Evolutionary conservation across 2,329 filamentous ascomycete species (phyloP), one percentile per base, ranked within the genome.

Genomic region (Penicillium sp.): DNA sequence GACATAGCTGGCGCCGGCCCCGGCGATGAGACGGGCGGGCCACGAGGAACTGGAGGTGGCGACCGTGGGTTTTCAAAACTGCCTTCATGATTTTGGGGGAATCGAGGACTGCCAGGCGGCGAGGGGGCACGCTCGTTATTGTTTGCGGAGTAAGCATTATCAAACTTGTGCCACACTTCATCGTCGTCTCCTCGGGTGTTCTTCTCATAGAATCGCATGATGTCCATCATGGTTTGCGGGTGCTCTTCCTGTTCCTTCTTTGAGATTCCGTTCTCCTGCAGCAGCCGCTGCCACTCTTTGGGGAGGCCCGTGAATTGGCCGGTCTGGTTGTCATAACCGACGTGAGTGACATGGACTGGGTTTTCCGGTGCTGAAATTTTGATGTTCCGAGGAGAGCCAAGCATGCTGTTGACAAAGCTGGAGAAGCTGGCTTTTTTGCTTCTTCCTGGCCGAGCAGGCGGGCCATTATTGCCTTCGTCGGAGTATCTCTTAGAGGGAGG

Each of bases 341-440:
- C 93, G 72, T 98, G 93, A 49, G 92, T 97, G 63, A 98, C 89
- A 73, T 97, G 93, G 52, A 97, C 90, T 42, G 93, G 93, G 64
- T 98, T 97, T 72, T 95, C 91, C 47, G 93, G 93, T 32, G 90
- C 89, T n/a, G 93, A 97, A 63, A 98, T 98, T 70, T 92, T 83
- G 41, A 93, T 89, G 57, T 61, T 60, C 46, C 90, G 89, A 71
- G 88, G 90, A 31, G 90, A 92, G 58, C 88, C 87, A 51, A 95
- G 84, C 66, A 84, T 76, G 67, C 86, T 92, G 69, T 85, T 92
- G 77, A 95, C 84, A 64, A 95, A 90, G 59, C 85, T 88, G 13
- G 88, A 90, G 66, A 95, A 89, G 50, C 88, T 89, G 44, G 87
- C 88, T 76, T 95, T 95, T 75, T 95, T 95, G 53, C 66, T 70